Evolutionary conservation across 371 early-diverging fungal species (phyloP).

Genomic region (Apophysomyces ossiformis): DNA sequence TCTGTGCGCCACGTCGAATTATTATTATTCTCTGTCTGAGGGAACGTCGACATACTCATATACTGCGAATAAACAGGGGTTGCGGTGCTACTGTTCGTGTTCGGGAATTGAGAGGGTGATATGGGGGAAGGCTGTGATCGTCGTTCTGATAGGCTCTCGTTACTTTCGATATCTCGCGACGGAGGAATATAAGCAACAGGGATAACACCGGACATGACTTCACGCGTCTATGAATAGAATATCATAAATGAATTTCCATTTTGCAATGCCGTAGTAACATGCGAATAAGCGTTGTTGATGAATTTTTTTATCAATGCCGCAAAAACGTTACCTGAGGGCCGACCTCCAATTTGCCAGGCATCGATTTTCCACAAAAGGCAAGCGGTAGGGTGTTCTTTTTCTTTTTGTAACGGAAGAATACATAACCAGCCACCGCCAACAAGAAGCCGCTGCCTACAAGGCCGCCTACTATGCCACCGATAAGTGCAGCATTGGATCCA

Average conservation of each 20-base stretch:
- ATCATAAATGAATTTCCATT: no score
- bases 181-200: constrained; percentile 55
- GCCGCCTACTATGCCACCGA: constrained; percentile 21
- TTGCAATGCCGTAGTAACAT: no score
- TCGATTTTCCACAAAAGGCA: constrained; percentile 10
- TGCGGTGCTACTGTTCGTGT: not conserved
- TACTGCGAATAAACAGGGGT: not conserved
- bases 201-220: constrained; percentile 50
- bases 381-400: constrained; percentile 6
- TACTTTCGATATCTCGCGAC: constrained; percentile 16
- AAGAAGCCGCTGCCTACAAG: constrained; percentile 13
- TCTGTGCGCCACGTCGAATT: not conserved
- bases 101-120: not conserved
- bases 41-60: constrained; percentile 7
- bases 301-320: not conserved
- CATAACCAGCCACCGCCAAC: constrained; percentile 9
- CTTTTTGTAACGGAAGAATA: not conserved
- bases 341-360: not conserved
- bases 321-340: not conserved
- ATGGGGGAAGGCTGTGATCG: not conserved
- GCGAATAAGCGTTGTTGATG: not conserved
- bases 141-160: constrained; percentile 1
- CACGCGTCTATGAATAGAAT: constrained; percentile 5
- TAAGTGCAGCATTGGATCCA: constrained; percentile 3
- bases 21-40: not conserved